Percentiles rank a stretch among this genome's conserved stretches.
phyloP scores from a whole-genome alignment of 306 rosid genomes.

The Argentina anserina region DNA sequence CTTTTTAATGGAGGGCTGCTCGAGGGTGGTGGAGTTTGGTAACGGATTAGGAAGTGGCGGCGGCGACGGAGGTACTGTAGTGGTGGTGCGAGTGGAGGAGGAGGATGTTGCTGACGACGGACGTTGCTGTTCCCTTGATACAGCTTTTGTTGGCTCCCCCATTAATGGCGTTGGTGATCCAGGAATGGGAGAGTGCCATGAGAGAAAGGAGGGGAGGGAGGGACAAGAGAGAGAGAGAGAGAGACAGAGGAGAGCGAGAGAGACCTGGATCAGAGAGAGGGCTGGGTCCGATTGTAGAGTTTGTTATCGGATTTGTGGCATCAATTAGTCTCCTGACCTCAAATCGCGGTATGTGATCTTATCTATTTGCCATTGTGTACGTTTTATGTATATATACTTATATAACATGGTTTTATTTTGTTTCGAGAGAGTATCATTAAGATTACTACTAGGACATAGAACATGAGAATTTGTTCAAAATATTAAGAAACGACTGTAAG shows the following conservation, averaged over 20 bases:
- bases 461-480: background rate
- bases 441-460: background rate
- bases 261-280: background rate
- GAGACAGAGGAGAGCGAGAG: background rate
- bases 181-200: conserved; percentile 20
- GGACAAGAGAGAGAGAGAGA: background rate
- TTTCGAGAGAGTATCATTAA: background rate
- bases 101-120: background rate
- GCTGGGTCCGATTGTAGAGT: background rate
- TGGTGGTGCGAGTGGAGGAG: conserved; percentile 11
- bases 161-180: conserved; percentile 33
- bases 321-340: background rate
- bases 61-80: conserved; percentile 18
- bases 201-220: background rate
- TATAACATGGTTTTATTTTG: background rate
- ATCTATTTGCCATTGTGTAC: background rate
- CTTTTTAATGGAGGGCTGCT: conserved; percentile 48
- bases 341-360: background rate
- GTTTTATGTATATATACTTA: background rate
- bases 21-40: conserved; percentile 32
- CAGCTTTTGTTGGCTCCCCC: conserved; percentile 55
- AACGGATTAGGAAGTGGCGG: conserved; percentile 10
- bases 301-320: conserved; percentile 13
- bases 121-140: background rate
- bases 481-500: background rate